A percentile compares a stretch with the other conserved stretches of the same genome.
phyloP scores from a whole-genome alignment of 495 filamentous ascomycete genomes.

The Astrothelium subdiscretum region DNA sequence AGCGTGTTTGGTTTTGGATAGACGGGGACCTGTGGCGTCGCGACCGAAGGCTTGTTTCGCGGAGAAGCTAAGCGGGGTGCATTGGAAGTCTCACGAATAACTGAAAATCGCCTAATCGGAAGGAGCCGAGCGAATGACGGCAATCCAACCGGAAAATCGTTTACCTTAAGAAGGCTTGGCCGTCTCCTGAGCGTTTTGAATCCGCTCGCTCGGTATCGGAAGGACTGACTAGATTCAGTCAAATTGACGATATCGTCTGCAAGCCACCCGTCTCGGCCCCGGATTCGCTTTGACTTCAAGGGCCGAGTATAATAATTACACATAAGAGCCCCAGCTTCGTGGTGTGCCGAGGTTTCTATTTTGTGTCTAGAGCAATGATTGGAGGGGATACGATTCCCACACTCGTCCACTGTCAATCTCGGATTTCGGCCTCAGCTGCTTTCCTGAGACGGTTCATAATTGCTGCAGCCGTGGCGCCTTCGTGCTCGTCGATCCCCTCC shows the following conservation, averaged over 20 bases:
- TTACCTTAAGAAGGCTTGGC: neutral
- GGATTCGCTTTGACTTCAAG: neutral
- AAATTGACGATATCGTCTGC: neutral
- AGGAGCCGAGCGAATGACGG: neutral
- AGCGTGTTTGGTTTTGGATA: neutral
- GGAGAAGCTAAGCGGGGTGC: too few species aligned
- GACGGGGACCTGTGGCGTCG: neutral
- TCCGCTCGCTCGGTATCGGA: neutral
- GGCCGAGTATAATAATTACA: neutral
- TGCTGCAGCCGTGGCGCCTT: slow-evolving; percentile 75
- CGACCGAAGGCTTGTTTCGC: too few species aligned
- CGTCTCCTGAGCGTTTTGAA: neutral
- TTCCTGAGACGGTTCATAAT: slow-evolving; percentile 94
- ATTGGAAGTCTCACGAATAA: neutral
- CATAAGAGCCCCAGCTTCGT: neutral
- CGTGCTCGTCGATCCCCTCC: slow-evolving; percentile 68
- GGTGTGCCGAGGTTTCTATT: neutral
- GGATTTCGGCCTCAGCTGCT: slow-evolving; percentile 50
- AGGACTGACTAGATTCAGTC: neutral
- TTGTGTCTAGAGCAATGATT: too few species aligned
- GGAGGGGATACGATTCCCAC: neutral
- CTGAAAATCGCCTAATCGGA: neutral
- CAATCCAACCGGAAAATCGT: neutral
- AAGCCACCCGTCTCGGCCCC: neutral
- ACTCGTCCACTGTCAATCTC: neutral